Percentiles rank a stretch among this genome's conserved stretches.
phyloP scores from a whole-genome alignment of 495 filamentous ascomycete genomes.

The Neurospora intermedia region DNA sequence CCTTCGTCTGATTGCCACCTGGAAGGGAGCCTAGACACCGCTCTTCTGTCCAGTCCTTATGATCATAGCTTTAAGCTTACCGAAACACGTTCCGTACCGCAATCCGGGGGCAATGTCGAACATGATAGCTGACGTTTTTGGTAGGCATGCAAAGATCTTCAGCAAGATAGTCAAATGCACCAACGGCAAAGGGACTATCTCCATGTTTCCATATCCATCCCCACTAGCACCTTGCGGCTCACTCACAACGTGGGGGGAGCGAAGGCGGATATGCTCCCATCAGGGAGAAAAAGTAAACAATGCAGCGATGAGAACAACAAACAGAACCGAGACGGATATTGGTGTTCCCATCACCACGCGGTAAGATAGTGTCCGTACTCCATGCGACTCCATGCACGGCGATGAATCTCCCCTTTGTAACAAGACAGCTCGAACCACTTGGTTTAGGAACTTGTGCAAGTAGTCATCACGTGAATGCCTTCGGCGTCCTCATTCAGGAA shows the following conservation, averaged over 20 bases:
- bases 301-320: not conserved
- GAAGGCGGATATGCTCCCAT: not conserved
- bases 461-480: not conserved
- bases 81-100: not conserved
- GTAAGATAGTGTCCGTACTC: not conserved
- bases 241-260: not conserved
- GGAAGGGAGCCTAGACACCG: not conserved
- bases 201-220: not conserved
- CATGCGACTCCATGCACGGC: not conserved
- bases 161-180: not conserved
- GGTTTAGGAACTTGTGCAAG: not conserved
- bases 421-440: not conserved
- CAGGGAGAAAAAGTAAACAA: not conserved
- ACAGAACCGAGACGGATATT: not conserved
- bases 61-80: not conserved
- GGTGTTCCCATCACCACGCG: not conserved
- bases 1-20: not conserved
- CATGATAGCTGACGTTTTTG: not conserved
- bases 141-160: not conserved
- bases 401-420: not conserved
- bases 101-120: not conserved
- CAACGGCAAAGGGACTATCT: not conserved
- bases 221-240: not conserved
- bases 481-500: not conserved
- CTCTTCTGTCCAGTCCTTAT: not conserved